Base-by-base conservation (phyloP, 495 filamentous ascomycete species). In the Melanomma pulvis-pyrius region DNA sequence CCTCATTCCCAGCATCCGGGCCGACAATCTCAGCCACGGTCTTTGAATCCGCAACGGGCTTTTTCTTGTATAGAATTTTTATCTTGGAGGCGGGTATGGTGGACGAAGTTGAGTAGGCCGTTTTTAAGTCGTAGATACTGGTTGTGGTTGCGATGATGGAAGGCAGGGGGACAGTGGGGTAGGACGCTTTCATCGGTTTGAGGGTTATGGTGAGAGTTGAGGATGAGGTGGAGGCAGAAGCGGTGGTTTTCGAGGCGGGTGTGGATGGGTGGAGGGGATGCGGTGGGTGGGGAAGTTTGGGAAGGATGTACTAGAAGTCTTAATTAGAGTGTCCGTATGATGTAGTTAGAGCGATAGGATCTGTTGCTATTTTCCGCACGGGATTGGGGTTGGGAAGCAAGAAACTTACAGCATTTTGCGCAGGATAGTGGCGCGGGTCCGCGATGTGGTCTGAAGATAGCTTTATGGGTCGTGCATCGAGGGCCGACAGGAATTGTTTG, bases 401-500 rank as follows among this genome's bases (percentile, higher is more conserved):
- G 63, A 44, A 61, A 82, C 89, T 60, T 82, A 96, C 92, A 34
- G 91, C 87, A 32, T 82, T 79, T 56, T 86, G 85, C 30, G 87
- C 79, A 17, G 89, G 86, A 72, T 92, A 87, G 62, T 81, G 85
- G 71, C 86, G 87, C 32, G 90, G 85, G 73, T 97, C 90, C 75
- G 90, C 87, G 79, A 93, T 86, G 86, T 97, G 87, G 77, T 97
- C 92, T 64, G 88, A 78, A 12, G 86, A 83, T 53, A 97, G 83
- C 78, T 92, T 93, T 71, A 87, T 75, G 9, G 90, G 89, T 61
- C 87, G 85, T 34, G 85, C 82, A 79, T 93, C 91, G 53, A 97
- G 84, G 21, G 84, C 81, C 21, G 88, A 80, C 68, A 98, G 88
- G 79, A 93, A 96, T 51, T 85, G 80, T 76, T 90, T 92, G 63